Evolutionary conservation across 768 basidiomycete species (phyloP).

Genomic region (Naganishia randhawae): DNA sequence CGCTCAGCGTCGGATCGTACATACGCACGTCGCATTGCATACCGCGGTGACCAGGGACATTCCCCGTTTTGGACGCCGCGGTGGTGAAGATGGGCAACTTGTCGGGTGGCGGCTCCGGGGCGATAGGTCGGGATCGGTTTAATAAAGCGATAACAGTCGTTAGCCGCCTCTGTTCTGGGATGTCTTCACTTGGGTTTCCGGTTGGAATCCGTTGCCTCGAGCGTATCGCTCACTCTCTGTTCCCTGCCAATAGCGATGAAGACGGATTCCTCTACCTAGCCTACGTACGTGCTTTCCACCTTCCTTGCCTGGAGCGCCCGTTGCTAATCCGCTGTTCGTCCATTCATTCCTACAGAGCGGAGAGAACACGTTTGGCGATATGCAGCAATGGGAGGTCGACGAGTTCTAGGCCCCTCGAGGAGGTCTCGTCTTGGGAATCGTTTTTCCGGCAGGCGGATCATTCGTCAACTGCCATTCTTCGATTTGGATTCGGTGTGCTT

Average conservation of each 20-base stretch:
- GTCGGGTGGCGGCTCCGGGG: no score
- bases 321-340: not conserved
- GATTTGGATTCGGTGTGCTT: no score
- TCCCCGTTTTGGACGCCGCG: not conserved
- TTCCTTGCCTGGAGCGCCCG: constrained; percentile 51
- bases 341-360: not conserved
- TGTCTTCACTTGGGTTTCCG: not conserved
- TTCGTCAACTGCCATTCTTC: not conserved
- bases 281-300: constrained; percentile 98
- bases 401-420: constrained; percentile 5
- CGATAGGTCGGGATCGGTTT: no score
- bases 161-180: not conserved
- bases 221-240: not conserved
- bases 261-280: constrained; percentile 98
- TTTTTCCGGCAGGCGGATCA: not conserved
- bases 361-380: constrained; percentile 27
- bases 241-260: constrained; percentile 67
- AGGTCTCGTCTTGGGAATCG: not conserved
- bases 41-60: no score
- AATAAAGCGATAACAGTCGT: no score
- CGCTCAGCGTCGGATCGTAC: no score
- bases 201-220: not conserved
- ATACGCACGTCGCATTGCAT: no score
- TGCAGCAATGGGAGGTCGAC: constrained; percentile 2
- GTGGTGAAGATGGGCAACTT: no score